Evolutionary conservation across 495 filamentous ascomycete genomes (phyloP).

Genomic region (Melanomma pulvis-pyrius): DNA sequence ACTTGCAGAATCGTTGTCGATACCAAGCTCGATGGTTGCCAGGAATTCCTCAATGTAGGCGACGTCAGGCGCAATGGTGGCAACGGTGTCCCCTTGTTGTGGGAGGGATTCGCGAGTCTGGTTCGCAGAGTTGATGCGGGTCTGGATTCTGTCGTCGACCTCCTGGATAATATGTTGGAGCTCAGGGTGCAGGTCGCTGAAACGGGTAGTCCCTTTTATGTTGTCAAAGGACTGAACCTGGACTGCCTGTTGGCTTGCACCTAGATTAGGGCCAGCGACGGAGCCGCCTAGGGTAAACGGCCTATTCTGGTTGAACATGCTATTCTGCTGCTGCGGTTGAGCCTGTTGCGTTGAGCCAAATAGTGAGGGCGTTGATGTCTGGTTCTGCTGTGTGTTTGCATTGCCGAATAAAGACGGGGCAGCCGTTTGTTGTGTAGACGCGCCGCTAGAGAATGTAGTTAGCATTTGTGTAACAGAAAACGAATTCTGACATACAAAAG

Average conservation of each 20-base stretch:
- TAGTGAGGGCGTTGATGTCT: constrained; percentile 31
- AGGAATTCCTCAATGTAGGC: constrained; percentile 72
- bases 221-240: constrained; percentile 70
- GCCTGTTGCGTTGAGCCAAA: constrained; percentile 37
- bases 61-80: constrained; percentile 71
- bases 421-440: constrained; percentile 32
- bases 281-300: constrained; percentile 29
- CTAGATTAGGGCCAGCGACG: constrained; percentile 22
- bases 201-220: constrained; percentile 82
- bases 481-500: constrained; percentile 37
- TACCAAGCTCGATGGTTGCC: constrained; percentile 69
- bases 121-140: constrained; percentile 63
- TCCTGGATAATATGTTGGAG: constrained; percentile 74
- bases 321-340: constrained; percentile 14
- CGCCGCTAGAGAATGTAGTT: constrained; percentile 32
- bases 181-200: constrained; percentile 80
- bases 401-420: constrained; percentile 43
- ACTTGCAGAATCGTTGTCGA: constrained; percentile 71
- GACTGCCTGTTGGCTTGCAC: constrained; percentile 66
- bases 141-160: constrained; percentile 73
- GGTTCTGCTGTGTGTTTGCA: constrained; percentile 29
- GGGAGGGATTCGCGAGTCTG: constrained; percentile 65
- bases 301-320: constrained; percentile 5
- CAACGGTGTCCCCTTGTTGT: constrained; percentile 64
- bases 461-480: constrained; percentile 17